phyloP scores from a whole-genome alignment of 2,329 filamentous ascomycete species.

The Neopestalotiopsis rosae region DNA sequence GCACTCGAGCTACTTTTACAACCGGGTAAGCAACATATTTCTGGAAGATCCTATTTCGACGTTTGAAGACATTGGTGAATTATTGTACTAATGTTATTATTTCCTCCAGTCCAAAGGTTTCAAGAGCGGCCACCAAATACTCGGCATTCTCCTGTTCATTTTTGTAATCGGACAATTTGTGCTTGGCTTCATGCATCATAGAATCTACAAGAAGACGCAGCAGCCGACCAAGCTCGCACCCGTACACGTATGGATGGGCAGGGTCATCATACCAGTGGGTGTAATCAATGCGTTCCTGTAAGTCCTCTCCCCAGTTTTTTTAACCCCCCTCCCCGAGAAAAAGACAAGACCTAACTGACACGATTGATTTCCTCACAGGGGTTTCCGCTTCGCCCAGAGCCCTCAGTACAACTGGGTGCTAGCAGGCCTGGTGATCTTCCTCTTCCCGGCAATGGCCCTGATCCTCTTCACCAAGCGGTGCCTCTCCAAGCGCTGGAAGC shows the following conservation, averaged over 20 bases:
- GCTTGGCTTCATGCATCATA: slow-evolving; percentile 62
- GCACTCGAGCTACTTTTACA: slow-evolving; percentile 56
- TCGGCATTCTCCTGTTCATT: slow-evolving; percentile 60
- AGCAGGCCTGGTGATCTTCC: slow-evolving; percentile 51
- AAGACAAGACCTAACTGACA: not conserved
- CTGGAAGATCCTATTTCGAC: too few relatives aligned
- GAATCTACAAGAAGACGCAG: slow-evolving; percentile 55
- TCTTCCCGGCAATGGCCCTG: slow-evolving; percentile 45
- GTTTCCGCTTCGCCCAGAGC: slow-evolving; percentile 62
- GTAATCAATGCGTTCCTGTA: slow-evolving; percentile 63
- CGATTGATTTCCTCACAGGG: slow-evolving; percentile 40
- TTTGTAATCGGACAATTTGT: slow-evolving; percentile 58
- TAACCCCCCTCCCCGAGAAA: too few relatives aligned
- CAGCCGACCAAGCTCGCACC: slow-evolving; percentile 54
- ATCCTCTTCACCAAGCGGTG: slow-evolving; percentile 42
- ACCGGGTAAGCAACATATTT: slow-evolving; percentile 50
- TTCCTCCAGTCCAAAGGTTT: slow-evolving; percentile 54
- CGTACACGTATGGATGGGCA: slow-evolving; percentile 63
- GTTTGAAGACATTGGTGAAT: slow-evolving; percentile 13
- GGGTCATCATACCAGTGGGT: slow-evolving; percentile 57
- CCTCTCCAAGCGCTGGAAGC: slow-evolving; percentile 34
- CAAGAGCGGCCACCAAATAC: slow-evolving; percentile 60
- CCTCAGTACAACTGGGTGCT: slow-evolving; percentile 52
- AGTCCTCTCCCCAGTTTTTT: slow-evolving; percentile 27
- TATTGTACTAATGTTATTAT: not conserved